Conservation (phyloP, 352 stramenopile species). For the Elongisporangium prolatum region DNA sequence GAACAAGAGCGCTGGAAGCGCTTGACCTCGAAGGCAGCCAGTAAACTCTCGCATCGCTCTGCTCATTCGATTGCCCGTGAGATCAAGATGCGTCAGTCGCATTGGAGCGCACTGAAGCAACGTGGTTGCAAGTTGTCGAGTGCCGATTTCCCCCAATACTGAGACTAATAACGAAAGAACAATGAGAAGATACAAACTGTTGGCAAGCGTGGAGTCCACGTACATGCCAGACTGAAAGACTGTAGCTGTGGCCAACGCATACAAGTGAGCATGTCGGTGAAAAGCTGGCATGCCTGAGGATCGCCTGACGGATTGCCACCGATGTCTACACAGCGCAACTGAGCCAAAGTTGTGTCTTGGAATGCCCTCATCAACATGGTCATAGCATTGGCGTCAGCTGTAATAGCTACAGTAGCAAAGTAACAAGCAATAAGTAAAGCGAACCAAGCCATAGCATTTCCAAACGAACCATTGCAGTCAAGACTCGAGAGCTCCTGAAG, state of each 20-base stretch:
- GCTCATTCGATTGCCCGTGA: conserved; percentile 25
- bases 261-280: conserved; percentile 10
- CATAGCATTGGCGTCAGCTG: conserved; percentile 17
- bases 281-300: conserved; percentile 10
- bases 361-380: conserved; percentile 18
- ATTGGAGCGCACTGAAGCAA: conserved; percentile 10
- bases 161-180: conserved; percentile 14
- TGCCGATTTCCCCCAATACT: conserved; percentile 19
- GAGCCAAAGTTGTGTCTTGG: conserved; percentile 6
- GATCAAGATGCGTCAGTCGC: conserved; percentile 20
- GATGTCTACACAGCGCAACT: conserved; percentile 15
- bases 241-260: conserved; percentile 14
- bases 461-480: conserved; percentile 29
- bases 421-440: no score
- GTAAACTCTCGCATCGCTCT: conserved; percentile 23
- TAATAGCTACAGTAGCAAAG: conserved; percentile 12
- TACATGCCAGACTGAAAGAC: conserved; percentile 28
- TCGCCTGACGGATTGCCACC: conserved; percentile 23
- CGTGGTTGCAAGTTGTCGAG: conserved; percentile 12
- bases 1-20: conserved; percentile 15
- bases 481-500: conserved; percentile 23
- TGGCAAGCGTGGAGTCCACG: background rate
- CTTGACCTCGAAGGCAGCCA: conserved; percentile 7
- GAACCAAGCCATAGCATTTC: no score
- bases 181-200: background rate